These are phyloP conservation scores for Aspergillus ellipticus DNA, from an alignment of 495 filamentous ascomycete genomes.

Conservation along the genomic window DNA sequence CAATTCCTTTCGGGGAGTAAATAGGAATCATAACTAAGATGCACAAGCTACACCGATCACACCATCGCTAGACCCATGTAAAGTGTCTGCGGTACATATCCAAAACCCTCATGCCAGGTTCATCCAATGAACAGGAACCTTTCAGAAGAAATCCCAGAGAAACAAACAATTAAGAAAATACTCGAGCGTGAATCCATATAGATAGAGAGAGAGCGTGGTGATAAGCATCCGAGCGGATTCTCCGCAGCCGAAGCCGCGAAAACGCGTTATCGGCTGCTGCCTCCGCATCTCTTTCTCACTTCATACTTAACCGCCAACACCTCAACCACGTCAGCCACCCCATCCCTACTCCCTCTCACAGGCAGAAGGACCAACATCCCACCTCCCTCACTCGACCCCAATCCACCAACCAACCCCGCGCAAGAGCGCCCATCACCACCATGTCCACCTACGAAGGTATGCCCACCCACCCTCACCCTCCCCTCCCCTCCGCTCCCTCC, in stretches of 20 bases:
- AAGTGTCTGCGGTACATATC: no score
- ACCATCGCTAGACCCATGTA: no score
- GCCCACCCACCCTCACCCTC: neutral
- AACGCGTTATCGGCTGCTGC: slow-evolving; percentile 16
- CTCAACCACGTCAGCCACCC: neutral
- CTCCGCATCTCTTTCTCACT: slow-evolving; percentile 2
- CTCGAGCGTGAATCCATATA: no score
- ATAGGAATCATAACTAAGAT: no score
- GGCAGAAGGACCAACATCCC: neutral
- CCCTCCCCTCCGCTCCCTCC: neutral
- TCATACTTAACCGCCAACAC: slow-evolving; percentile 7
- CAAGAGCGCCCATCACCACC: slow-evolving; percentile 11
- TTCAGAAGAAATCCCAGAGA: no score
- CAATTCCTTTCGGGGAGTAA: no score
- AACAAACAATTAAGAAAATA: no score
- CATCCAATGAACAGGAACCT: no score
- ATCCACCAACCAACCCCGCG: slow-evolving; percentile 5
- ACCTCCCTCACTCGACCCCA: slow-evolving; percentile 3
- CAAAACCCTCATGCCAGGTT: no score
- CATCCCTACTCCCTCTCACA: neutral
- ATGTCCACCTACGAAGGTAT: slow-evolving; percentile 60
- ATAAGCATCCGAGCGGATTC: slow-evolving; percentile 1
- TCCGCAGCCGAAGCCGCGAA: slow-evolving; percentile 1
- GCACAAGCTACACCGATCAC: no score
- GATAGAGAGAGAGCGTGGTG: no score